Percentiles rank a stretch among this genome's conserved stretches.
These are phyloP conservation scores for Phaeosphaeriaceae sp. DNA, from an alignment of 2,329 filamentous ascomycete species.

Conservation along the genomic window DNA sequence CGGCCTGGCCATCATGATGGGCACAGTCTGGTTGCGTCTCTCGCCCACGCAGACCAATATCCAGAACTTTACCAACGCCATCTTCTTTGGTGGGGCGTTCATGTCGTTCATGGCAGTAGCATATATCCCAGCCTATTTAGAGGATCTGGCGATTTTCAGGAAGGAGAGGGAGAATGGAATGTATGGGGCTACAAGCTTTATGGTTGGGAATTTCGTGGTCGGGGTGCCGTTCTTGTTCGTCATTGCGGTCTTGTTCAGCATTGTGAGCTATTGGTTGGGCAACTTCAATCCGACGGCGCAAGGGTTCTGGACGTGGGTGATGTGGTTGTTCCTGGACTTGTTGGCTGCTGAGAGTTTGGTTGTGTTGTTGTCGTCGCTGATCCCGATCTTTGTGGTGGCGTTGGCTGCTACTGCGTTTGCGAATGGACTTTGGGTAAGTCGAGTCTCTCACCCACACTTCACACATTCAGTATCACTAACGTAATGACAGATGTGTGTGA, in stretches of 20 bases:
- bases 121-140: slow-evolving; percentile 83
- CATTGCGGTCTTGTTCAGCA: slow-evolving; percentile 77
- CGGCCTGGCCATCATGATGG: slow-evolving; percentile 83
- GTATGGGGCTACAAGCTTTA: slow-evolving; percentile 76
- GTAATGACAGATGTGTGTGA: slow-evolving; percentile 59
- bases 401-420: slow-evolving; percentile 83
- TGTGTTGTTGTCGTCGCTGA: slow-evolving; percentile 75
- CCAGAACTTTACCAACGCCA: slow-evolving; percentile 82
- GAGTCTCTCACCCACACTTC: too few relatives aligned
- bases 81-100: slow-evolving; percentile 65
- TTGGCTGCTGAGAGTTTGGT: slow-evolving; percentile 84
- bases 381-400: slow-evolving; percentile 81
- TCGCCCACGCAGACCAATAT: slow-evolving; percentile 74
- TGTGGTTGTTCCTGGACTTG: slow-evolving; percentile 87
- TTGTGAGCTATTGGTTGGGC: slow-evolving; percentile 80
- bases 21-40: slow-evolving; percentile 84
- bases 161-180: slow-evolving; percentile 85
- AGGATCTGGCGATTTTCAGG: slow-evolving; percentile 75
- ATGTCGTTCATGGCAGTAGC: slow-evolving; percentile 70
- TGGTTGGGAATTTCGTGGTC: slow-evolving; percentile 82
- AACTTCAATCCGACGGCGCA: slow-evolving; percentile 72
- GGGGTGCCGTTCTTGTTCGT: slow-evolving; percentile 83
- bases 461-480: too few relatives aligned
- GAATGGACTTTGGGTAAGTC: slow-evolving; percentile 75
- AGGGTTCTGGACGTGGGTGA: slow-evolving; percentile 78